Evolutionary conservation across 1,284 basidiomycete genomes (phyloP).

Genomic region (Ceratobasidium sp.): DNA sequence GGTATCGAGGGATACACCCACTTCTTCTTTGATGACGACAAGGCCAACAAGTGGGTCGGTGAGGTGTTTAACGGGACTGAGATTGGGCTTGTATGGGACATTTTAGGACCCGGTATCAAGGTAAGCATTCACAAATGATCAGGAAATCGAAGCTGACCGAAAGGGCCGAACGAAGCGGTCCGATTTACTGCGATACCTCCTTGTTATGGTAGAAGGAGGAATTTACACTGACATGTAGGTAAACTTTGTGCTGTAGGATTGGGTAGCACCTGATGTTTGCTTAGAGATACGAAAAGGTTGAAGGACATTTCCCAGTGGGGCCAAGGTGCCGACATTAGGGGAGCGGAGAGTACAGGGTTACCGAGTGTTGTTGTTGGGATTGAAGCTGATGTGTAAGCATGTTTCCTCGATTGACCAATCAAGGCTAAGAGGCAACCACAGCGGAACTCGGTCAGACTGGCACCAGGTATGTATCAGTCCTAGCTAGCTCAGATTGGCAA

Average conservation of each 20-base stretch:
- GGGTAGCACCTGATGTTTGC: not conserved
- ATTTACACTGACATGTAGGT: slow-evolving; percentile 52
- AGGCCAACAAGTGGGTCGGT: slow-evolving; percentile 50
- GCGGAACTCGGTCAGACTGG: slow-evolving; percentile 47
- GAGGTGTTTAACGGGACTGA: slow-evolving; percentile 47
- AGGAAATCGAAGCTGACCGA: not conserved
- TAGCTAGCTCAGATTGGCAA: not conserved
- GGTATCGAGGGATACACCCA: slow-evolving; percentile 43
- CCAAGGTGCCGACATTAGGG: slow-evolving; percentile 42
- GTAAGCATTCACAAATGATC: slow-evolving; percentile 6
- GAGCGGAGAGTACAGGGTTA: slow-evolving; percentile 26
- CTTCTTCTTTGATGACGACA: slow-evolving; percentile 51
- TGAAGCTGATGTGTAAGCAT: slow-evolving; percentile 53
- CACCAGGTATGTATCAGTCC: slow-evolving; percentile 42
- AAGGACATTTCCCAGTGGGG: slow-evolving; percentile 47
- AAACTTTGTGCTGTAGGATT: not conserved
- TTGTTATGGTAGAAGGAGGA: slow-evolving; percentile 54
- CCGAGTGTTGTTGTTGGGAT: slow-evolving; percentile 53
- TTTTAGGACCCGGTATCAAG: slow-evolving; percentile 52
- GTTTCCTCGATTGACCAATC: not conserved
- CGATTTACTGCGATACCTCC: slow-evolving; percentile 54
- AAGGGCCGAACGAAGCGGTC: slow-evolving; percentile 46
- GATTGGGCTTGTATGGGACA: slow-evolving; percentile 51
- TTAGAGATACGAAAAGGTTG: slow-evolving; percentile 45
- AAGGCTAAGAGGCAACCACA: slow-evolving; percentile 12